Evolutionary conservation across 805 yeast genomes (phyloP).

Genomic region (Groenewaldozyma tartarivorans): DNA sequence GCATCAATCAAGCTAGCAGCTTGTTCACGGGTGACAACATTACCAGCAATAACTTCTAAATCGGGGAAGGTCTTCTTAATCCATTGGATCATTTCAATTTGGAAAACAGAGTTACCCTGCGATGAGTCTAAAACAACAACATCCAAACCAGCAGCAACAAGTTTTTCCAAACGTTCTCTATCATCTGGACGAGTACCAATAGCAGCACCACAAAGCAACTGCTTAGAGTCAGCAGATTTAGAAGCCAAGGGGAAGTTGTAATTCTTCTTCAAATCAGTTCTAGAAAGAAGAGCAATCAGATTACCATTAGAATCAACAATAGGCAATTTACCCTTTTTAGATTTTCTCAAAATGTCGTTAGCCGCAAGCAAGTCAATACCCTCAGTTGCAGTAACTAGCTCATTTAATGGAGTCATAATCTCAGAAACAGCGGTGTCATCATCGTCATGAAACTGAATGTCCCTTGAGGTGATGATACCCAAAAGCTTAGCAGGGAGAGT

Average conservation of each 20-base stretch:
- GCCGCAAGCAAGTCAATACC: conserved; percentile 68
- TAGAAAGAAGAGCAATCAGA: conserved; percentile 79
- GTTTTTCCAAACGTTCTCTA: conserved; percentile 68
- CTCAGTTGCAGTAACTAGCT: conserved; percentile 72
- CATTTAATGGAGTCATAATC: conserved; percentile 68
- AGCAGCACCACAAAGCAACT: conserved; percentile 97
- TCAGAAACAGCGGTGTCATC: conserved; percentile 51
- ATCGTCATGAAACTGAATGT: conserved; percentile 87
- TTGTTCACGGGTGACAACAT: conserved; percentile 97
- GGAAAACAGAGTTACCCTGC: conserved; percentile 96
- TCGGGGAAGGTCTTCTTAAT: conserved; percentile 72
- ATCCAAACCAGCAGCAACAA: conserved; percentile 94
- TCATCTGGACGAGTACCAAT: conserved; percentile 91
- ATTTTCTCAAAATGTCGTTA: conserved; percentile 78
- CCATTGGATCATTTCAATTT: conserved; percentile 87
- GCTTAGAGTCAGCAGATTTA: conserved; percentile 86
- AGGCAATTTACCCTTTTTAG: conserved; percentile 97
- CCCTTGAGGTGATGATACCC: conserved; percentile 96
- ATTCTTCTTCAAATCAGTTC: conserved; percentile 96
- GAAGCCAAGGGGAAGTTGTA: conserved; percentile 90
- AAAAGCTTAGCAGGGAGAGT: conserved; percentile 77
- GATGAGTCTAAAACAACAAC: conserved; percentile 93
- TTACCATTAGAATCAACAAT: conserved; percentile 70
- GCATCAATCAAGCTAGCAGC: conserved; percentile 91
- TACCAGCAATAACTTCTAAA: conserved; percentile 90